phyloP scores from a whole-genome alignment of 768 basidiomycete genomes.

The Kwoniella dendrophila region DNA sequence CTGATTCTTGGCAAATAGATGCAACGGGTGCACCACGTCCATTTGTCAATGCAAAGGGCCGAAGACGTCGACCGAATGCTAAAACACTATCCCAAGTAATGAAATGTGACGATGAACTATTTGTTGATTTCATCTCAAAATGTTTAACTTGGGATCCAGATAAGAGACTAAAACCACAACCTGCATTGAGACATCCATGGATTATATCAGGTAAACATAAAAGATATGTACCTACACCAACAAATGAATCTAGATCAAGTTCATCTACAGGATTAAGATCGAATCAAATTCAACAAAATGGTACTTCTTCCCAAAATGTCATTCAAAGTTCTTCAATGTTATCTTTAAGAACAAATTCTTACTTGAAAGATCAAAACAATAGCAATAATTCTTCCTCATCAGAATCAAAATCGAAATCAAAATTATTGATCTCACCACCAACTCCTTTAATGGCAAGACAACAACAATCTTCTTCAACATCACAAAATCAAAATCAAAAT shows the following conservation, averaged over 20 bases:
- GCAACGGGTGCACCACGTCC: constrained; percentile 88
- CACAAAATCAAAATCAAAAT: too few species aligned
- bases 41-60: constrained; percentile 94
- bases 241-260: constrained; percentile 2
- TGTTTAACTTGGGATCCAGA: constrained; percentile 99
- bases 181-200: constrained; percentile 89
- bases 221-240: constrained; percentile 4
- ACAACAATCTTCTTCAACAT: neutral
- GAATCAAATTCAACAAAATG: neutral
- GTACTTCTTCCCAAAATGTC: neutral
- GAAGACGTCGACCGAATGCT: constrained; percentile 84
- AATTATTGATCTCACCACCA: constrained; percentile 45
- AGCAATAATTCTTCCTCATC: neutral
- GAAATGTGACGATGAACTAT: constrained; percentile 88
- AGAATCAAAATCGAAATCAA: constrained; percentile 25
- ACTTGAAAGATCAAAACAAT: neutral
- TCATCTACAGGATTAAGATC: neutral
- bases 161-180: constrained; percentile 87
- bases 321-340: neutral
- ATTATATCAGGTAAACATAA: constrained; percentile 63
- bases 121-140: constrained; percentile 94
- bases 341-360: neutral
- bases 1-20: constrained; percentile 61
- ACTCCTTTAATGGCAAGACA: constrained; percentile 46
- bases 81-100: constrained; percentile 88